Evolutionary conservation across 139 green algal species (phyloP).

Genomic region (Astrephomene gubernaculifera): DNA sequence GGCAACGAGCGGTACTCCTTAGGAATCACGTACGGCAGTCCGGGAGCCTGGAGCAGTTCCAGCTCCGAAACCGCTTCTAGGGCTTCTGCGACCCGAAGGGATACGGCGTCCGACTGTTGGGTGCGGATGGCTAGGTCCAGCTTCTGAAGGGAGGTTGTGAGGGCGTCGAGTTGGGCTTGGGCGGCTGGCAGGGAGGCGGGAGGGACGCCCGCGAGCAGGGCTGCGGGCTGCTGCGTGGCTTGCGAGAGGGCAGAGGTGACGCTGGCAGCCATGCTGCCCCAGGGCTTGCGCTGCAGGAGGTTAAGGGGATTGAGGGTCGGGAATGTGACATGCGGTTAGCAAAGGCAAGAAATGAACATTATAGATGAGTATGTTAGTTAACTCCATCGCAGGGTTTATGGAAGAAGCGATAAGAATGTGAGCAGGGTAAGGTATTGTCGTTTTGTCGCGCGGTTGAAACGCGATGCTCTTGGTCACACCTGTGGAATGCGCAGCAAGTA

Average conservation of each 20-base stretch:
- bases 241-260: constrained; percentile 50
- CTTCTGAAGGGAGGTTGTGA: constrained; percentile 48
- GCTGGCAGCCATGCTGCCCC: constrained; percentile 76
- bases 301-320: no score
- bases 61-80: constrained; percentile 74
- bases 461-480: no score
- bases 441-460: no score
- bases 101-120: constrained; percentile 58
- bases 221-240: constrained; percentile 4
- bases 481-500: constrained; percentile 90
- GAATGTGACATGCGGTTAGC: no score
- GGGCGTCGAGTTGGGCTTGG: constrained; percentile 40
- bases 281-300: constrained; percentile 77
- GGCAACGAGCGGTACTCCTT: constrained; percentile 63
- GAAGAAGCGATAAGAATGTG: no score
- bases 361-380: no score
- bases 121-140: constrained; percentile 62
- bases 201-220: constrained; percentile 58
- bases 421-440: no score
- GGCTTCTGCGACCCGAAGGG: constrained; percentile 47
- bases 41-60: constrained; percentile 84
- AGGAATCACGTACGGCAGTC: constrained; percentile 73
- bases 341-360: no score
- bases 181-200: background rate
- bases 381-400: no score